Evolutionary conservation across 2,329 filamentous ascomycete genomes (phyloP).

Genomic region (Diaporthe vexans): DNA sequence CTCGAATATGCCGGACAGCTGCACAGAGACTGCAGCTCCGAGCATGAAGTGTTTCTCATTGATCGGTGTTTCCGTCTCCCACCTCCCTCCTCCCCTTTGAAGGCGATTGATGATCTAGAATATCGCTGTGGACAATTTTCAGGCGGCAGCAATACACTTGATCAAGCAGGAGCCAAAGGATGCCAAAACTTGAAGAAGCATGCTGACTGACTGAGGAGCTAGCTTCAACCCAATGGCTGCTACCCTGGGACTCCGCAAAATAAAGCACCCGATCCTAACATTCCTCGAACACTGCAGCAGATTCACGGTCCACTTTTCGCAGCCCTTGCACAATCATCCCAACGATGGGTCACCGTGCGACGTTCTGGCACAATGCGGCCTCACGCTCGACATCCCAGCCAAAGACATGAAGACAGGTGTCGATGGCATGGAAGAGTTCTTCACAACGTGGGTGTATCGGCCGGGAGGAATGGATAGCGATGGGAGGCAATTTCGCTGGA

Average conservation of each 20-base stretch:
- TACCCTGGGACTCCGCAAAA: not conserved
- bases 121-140: not conserved
- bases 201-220: not conserved
- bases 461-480: not conserved
- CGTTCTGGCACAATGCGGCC: not conserved
- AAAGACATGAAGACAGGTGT: not conserved
- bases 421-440: not conserved
- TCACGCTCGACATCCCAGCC: not conserved
- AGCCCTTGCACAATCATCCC: not conserved
- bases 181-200: not conserved
- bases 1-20: not conserved
- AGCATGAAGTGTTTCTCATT: not conserved
- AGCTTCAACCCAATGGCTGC: not conserved
- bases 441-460: not conserved
- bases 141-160: not conserved
- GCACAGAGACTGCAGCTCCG: not conserved
- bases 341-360: not conserved
- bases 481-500: not conserved
- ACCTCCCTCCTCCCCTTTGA: not conserved
- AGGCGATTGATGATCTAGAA: not conserved
- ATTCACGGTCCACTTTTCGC: not conserved
- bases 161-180: not conserved
- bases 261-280: not conserved
- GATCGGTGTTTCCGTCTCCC: not conserved
- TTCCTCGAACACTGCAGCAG: not conserved